phyloP scores from a whole-genome alignment of 225 moss, liverwort and hornwort genomes.

The Pseudisothecium myosuroides region DNA sequence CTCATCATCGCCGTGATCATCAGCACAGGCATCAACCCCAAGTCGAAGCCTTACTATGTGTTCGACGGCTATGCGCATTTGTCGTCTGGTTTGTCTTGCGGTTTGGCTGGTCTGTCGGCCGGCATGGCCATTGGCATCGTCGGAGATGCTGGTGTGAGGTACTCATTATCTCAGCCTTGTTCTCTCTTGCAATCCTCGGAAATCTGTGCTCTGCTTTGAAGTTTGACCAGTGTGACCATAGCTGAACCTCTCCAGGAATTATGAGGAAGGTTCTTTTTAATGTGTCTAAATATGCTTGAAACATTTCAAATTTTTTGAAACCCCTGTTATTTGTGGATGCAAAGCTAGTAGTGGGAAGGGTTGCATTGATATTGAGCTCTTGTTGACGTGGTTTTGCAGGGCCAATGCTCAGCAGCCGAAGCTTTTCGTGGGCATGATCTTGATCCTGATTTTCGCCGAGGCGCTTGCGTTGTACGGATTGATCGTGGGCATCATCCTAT shows the following conservation, averaged over 20 bases:
- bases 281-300: background rate
- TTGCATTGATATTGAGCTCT: background rate
- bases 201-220: background rate
- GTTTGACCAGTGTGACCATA: background rate
- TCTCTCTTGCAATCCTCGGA: background rate
- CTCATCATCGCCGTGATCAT: constrained; percentile 45
- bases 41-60: constrained; percentile 42
- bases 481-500: constrained; percentile 79
- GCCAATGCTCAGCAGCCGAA: constrained; percentile 88
- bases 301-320: background rate
- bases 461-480: constrained; percentile 80
- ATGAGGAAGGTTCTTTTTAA: background rate
- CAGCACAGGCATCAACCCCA: constrained; percentile 38
- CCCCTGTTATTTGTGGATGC: background rate
- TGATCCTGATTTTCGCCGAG: constrained; percentile 84
- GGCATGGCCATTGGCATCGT: constrained; percentile 92
- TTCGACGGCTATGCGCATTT: constrained; percentile 35
- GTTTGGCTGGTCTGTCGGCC: constrained; percentile 57
- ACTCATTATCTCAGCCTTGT: background rate
- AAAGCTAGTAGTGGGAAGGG: background rate
- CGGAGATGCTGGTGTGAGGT: constrained; percentile 58
- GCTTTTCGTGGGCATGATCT: constrained; percentile 87
- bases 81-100: constrained; percentile 33
- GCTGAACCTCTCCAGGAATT: background rate
- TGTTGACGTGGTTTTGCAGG: background rate